These are phyloP conservation scores for Amanita muscaria DNA, from an alignment of 768 basidiomycete genomes.

Conservation along the genomic window DNA sequence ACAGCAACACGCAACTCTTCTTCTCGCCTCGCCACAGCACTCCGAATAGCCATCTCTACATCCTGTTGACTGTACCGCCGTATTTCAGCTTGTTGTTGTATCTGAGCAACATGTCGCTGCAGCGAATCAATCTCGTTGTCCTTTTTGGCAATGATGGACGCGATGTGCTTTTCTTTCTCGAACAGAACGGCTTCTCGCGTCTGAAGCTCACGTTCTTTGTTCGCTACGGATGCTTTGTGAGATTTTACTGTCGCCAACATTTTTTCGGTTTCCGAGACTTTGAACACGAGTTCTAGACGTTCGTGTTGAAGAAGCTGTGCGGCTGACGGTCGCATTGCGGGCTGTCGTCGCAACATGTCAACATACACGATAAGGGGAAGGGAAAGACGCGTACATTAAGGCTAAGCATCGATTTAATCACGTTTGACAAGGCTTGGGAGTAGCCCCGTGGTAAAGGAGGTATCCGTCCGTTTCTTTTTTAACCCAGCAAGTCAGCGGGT, in stretches of 20 bases:
- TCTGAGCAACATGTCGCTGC: conserved; percentile 35
- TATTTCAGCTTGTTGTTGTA: conserved; percentile 23
- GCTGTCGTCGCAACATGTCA: conserved; percentile 41
- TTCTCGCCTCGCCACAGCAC: conserved; percentile 54
- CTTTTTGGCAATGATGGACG: conserved; percentile 40
- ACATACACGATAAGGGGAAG: too few species aligned
- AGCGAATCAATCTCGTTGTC: conserved; percentile 50
- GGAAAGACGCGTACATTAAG: conserved; percentile 48
- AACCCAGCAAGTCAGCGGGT: neutral
- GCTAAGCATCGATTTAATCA: conserved; percentile 84
- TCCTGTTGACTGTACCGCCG: conserved; percentile 25
- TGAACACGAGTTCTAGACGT: conserved; percentile 58
- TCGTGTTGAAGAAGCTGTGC: conserved; percentile 77
- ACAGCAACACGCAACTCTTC: conserved; percentile 61
- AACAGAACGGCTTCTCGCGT: conserved; percentile 45
- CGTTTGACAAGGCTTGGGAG: conserved; percentile 57
- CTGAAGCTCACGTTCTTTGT: conserved; percentile 57
- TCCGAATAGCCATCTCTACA: conserved; percentile 39
- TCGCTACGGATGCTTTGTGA: conserved; percentile 45
- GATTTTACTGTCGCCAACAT: conserved; percentile 65
- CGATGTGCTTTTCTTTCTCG: conserved; percentile 48
- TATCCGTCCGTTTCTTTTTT: conserved; percentile 71
- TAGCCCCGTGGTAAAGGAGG: conserved; percentile 84
- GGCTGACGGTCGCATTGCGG: conserved; percentile 80
- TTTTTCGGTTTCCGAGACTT: conserved; percentile 70